Evolutionary conservation across 331 rosid species (phyloP), one percentile per base, ranked within the genome.

Genomic region (Quercus lobata): DNA sequence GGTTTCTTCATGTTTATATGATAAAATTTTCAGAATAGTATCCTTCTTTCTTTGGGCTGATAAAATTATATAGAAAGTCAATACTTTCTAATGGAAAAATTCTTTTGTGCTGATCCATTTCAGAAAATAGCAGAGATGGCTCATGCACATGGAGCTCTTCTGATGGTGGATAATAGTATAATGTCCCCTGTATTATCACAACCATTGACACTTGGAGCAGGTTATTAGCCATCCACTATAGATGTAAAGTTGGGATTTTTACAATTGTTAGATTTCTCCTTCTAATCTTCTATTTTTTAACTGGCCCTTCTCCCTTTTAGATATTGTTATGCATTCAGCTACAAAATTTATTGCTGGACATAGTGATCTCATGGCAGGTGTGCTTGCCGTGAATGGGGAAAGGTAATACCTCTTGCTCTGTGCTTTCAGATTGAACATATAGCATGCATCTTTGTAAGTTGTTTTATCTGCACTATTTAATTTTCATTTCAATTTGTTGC

Each of bases 121-220:
- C 78, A 89, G 92, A 86, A 87, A 95, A 92, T 95, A 83, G 87
- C 87, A 41, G 91, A 82, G 79, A 75, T 95, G 77, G 93, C 97
- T 74, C 96, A 84, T 82, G 83, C 82, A 55, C 86, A 83, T 24
- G 88, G 77, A 70, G 90, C 90, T 69, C 75, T 90, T 69, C 81
- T 95, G 82, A 27, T 95, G 90, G 99, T 93, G 76, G 99, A 95
- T 89, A 95, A 91, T 80, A 95, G 92, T 82, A 95, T 95, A 85
- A 87, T 95, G 97, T 92, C 99, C 35, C 98, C 99, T 74, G 94
- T 93, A 69, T 87, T 95, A 86, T 95, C 97, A 56, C 86, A 62
- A 68, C 99, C 99, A 61, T 77, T 95, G 86, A 92, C 91, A 84
- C 90, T 92, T 79, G 97, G 97, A 89, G 99, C 99, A 86, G 97